Evolutionary conservation across 192 early-diverging fungal species (phyloP).

Genomic region (Coemansia furcata): DNA sequence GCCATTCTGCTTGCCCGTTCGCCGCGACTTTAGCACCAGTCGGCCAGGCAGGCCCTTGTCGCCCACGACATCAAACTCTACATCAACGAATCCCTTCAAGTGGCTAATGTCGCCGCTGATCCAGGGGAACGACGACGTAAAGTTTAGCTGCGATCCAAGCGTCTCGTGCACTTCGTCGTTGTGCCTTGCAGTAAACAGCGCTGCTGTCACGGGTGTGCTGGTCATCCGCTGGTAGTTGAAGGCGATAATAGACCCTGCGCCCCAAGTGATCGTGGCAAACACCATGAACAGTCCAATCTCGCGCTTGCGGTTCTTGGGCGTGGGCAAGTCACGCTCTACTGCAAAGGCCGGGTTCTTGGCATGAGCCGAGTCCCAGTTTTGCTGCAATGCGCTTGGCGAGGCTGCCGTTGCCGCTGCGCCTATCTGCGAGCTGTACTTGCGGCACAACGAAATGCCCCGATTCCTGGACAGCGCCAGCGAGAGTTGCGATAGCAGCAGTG

Average conservation of each 20-base stretch:
- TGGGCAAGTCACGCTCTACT: conserved; percentile 45
- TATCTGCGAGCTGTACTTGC: conserved; percentile 14
- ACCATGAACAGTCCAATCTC: conserved; percentile 43
- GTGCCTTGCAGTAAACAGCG: conserved; percentile 49
- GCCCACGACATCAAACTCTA: conserved; percentile 49
- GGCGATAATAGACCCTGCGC: conserved; percentile 42
- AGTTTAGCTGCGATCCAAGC: conserved; percentile 48
- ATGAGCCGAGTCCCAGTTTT: conserved; percentile 39
- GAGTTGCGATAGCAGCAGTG: neutral
- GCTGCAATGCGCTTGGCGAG: neutral
- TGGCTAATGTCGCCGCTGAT: conserved; percentile 54
- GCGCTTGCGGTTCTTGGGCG: conserved; percentile 46
- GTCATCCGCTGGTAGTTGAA: conserved; percentile 57
- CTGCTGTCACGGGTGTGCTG: conserved; percentile 52
- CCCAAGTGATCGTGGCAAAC: conserved; percentile 45
- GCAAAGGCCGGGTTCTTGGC: conserved; percentile 52
- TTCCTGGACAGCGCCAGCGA: neutral
- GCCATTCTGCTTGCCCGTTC: conserved; percentile 48
- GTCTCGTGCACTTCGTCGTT: conserved; percentile 31
- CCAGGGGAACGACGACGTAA: conserved; percentile 50
- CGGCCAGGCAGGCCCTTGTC: conserved; percentile 34
- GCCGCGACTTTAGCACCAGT: conserved; percentile 48
- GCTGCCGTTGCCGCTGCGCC: conserved; percentile 1
- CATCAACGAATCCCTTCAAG: conserved; percentile 51
- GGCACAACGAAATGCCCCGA: neutral